These are phyloP conservation scores for Brettanomyces sp. DNA, from an alignment of 805 yeast species.

Conservation along the genomic window DNA sequence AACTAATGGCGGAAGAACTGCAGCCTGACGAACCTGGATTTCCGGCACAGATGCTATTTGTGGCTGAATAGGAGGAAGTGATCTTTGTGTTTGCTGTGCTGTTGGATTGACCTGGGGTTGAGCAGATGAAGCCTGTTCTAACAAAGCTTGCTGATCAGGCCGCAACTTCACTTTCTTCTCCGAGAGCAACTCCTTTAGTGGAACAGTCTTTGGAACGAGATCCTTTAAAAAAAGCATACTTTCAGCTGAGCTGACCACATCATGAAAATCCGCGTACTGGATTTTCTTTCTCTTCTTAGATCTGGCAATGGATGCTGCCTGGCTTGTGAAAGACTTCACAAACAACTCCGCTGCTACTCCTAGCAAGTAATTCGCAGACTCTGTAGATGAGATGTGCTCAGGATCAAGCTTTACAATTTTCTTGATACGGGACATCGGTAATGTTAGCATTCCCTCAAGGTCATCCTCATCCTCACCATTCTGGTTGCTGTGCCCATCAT, in stretches of 20 bases:
- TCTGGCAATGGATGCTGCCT: constrained; percentile 57
- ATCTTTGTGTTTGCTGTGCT: background rate
- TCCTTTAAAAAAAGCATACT: constrained; percentile 55
- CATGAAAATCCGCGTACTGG: constrained; percentile 61
- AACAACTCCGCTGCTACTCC: constrained; percentile 76
- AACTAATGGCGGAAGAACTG: no score
- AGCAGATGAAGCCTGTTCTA: constrained; percentile 1
- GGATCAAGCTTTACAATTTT: constrained; percentile 70
- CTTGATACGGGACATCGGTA: constrained; percentile 64
- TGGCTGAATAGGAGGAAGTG: background rate
- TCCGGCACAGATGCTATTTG: no score
- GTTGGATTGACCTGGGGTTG: background rate
- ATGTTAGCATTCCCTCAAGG: constrained; percentile 12
- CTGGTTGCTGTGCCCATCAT: background rate
- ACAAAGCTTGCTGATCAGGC: constrained; percentile 10
- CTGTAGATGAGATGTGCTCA: constrained; percentile 57
- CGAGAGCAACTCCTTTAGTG: constrained; percentile 38
- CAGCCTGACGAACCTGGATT: no score
- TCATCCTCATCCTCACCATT: background rate
- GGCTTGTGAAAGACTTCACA: constrained; percentile 60
- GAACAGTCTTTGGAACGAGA: constrained; percentile 55
- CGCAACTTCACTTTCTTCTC: constrained; percentile 28
- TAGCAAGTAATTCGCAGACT: constrained; percentile 62
- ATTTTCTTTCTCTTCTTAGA: constrained; percentile 59
- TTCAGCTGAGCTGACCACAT: constrained; percentile 50